A percentile compares a stretch with the other conserved stretches of the same genome.
Evolutionary conservation across 257 asterid genomes (phyloP).

Genomic region (Rauvolfia tetraphylla): DNA sequence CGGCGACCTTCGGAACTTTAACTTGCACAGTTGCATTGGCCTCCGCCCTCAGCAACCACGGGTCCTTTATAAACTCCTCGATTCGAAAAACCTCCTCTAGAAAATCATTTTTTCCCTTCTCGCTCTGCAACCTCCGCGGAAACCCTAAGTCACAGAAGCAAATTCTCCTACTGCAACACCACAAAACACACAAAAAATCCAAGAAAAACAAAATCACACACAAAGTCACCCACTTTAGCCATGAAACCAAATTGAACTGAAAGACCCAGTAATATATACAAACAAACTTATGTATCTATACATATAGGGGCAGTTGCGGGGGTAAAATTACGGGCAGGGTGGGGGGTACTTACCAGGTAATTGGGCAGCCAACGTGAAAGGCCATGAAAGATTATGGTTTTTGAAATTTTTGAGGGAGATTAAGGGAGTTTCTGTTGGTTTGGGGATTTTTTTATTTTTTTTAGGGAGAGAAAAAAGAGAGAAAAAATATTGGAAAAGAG

Average conservation of each 20-base stretch:
- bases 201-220: slow-evolving; percentile 24
- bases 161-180: slow-evolving; percentile 68
- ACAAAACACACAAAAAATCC: slow-evolving; percentile 26
- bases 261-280: slow-evolving; percentile 19
- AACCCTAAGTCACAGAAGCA: slow-evolving; percentile 87
- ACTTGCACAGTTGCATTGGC: slow-evolving; percentile 78
- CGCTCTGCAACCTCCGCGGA: slow-evolving; percentile 53
- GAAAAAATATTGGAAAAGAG: slow-evolving; percentile 14
- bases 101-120: slow-evolving; percentile 57
- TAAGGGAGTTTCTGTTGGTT: slow-evolving; percentile 19
- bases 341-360: slow-evolving; percentile 74
- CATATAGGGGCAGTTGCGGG: not conserved
- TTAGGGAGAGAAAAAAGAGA: slow-evolving; percentile 9
- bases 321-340: slow-evolving; percentile 23
- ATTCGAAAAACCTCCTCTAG: slow-evolving; percentile 61
- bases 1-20: slow-evolving; percentile 74
- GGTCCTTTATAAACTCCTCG: slow-evolving; percentile 79
- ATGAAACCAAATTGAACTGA: not conserved
- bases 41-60: slow-evolving; percentile 70
- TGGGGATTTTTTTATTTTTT: slow-evolving; percentile 1
- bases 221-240: slow-evolving; percentile 29
- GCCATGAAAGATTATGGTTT: slow-evolving; percentile 58
- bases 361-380: slow-evolving; percentile 99
- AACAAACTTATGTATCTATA: slow-evolving; percentile 17
- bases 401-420: slow-evolving; percentile 30